phyloP scores from a whole-genome alignment of 257 asterid genomes.

The Haberlea rhodopensis region DNA sequence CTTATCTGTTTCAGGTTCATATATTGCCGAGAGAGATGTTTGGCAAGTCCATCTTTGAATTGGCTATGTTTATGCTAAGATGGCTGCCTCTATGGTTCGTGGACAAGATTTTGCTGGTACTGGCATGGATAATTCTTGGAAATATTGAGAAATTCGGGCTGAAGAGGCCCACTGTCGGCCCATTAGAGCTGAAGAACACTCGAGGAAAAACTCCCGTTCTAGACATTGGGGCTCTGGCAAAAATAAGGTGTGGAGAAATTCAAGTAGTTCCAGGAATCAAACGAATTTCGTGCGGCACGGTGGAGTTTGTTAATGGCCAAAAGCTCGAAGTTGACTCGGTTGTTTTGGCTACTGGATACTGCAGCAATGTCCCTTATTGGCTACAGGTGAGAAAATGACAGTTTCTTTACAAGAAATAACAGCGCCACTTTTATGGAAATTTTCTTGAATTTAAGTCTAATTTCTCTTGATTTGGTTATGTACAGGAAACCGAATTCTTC shows the following conservation, averaged over 20 bases:
- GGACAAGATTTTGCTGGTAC: slow-evolving; percentile 46
- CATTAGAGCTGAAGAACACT: slow-evolving; percentile 53
- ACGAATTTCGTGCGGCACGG: slow-evolving; percentile 30
- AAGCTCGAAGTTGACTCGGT: slow-evolving; percentile 46
- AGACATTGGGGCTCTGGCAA: slow-evolving; percentile 60
- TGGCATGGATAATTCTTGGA: slow-evolving; percentile 57
- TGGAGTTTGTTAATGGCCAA: slow-evolving; percentile 49
- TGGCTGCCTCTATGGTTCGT: slow-evolving; percentile 77
- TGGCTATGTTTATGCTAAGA: slow-evolving; percentile 47
- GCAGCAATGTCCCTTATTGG: slow-evolving; percentile 73
- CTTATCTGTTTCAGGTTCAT: slow-evolving; percentile 48
- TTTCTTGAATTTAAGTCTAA: not conserved
- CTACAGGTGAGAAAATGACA: slow-evolving; percentile 38
- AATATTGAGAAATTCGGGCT: slow-evolving; percentile 50
- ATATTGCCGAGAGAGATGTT: slow-evolving; percentile 57
- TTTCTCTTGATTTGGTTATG: slow-evolving; percentile 3
- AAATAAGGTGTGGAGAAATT: slow-evolving; percentile 52
- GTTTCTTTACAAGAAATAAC: not conserved
- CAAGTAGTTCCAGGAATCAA: slow-evolving; percentile 53
- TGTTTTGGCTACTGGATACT: slow-evolving; percentile 61
- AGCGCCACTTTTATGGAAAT: not conserved
- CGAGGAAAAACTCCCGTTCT: slow-evolving; percentile 70
- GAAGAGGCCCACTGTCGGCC: slow-evolving; percentile 52
- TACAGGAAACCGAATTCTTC: slow-evolving; percentile 75
- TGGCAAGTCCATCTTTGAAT: slow-evolving; percentile 60